Evolutionary conservation across 345 rosid species (phyloP).

Genomic region (Abelmoschus esculentus): DNA sequence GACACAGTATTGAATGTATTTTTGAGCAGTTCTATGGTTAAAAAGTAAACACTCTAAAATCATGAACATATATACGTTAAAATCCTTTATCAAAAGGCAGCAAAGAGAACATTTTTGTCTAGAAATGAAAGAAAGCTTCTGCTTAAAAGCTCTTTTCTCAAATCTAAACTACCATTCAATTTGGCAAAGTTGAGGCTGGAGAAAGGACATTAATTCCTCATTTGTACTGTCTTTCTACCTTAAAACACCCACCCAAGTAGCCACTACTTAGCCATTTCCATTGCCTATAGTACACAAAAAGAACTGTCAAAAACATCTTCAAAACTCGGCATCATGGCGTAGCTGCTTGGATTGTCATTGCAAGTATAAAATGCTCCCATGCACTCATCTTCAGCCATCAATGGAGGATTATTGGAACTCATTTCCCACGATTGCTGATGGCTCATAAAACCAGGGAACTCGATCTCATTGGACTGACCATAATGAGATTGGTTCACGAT

Average conservation of each 20-base stretch:
- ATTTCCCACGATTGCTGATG: constrained; percentile 33
- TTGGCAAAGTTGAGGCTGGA: constrained; percentile 2
- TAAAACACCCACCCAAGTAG: neutral
- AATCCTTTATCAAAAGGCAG: neutral
- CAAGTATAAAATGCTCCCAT: constrained; percentile 26
- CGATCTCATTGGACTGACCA: neutral
- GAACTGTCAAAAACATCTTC: constrained; percentile 33
- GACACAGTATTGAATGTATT: neutral
- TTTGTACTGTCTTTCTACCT: neutral
- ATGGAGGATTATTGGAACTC: constrained; percentile 41
- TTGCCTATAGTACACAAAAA: neutral
- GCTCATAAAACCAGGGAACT: constrained; percentile 22
- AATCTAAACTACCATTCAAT: neutral
- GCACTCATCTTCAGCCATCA: constrained; percentile 30
- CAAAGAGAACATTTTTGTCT: neutral
- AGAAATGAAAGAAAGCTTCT: neutral
- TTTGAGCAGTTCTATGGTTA: neutral
- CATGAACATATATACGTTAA: constrained; percentile 5
- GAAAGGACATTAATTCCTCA: neutral
- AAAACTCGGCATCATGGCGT: neutral
- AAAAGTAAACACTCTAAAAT: constrained; percentile 12
- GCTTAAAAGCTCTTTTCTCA: neutral
- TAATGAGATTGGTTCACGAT: constrained; percentile 6
- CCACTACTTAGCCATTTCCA: neutral
- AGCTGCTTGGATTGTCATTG: constrained; percentile 5